A percentile compares a stretch with the other conserved stretches of the same genome.
Evolutionary conservation across 371 early-diverging fungal species (phyloP).

Genomic region (Mucor sp.): DNA sequence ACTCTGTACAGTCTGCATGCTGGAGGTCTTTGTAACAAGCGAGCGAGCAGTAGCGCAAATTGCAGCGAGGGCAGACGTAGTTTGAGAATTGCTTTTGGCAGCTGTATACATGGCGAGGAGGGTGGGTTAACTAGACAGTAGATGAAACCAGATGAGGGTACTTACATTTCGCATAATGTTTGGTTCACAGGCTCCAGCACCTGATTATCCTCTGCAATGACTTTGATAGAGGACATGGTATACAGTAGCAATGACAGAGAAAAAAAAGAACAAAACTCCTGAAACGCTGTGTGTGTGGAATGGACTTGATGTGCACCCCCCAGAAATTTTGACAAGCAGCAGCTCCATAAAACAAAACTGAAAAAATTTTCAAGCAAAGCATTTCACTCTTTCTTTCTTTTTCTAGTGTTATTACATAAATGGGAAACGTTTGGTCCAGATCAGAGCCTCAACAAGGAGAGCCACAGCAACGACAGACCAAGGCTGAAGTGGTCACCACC

Average conservation of each 20-base stretch:
- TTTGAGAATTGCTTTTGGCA: conserved; percentile 58
- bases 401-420: neutral
- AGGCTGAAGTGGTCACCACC: neutral
- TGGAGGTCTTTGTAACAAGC: conserved; percentile 62
- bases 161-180: conserved; percentile 33
- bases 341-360: too few species aligned
- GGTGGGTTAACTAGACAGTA: neutral
- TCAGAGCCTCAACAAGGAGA: neutral
- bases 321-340: too few species aligned
- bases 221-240: conserved; percentile 14
- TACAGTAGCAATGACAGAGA: neutral
- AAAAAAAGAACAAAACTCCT: neutral
- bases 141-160: neutral
- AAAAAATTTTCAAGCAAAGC: too few species aligned
- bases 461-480: neutral
- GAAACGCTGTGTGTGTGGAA: too few species aligned
- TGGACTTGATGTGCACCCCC: too few species aligned
- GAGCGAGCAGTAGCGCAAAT: conserved; percentile 69
- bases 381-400: too few species aligned
- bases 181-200: conserved; percentile 17
- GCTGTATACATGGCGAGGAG: too few species aligned
- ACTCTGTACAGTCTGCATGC: conserved; percentile 66
- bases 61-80: conserved; percentile 75
- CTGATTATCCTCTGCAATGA: conserved; percentile 8
- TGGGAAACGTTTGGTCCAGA: neutral